phyloP scores from a whole-genome alignment of 148 eudicot species.

The Pouteria glomerata region DNA sequence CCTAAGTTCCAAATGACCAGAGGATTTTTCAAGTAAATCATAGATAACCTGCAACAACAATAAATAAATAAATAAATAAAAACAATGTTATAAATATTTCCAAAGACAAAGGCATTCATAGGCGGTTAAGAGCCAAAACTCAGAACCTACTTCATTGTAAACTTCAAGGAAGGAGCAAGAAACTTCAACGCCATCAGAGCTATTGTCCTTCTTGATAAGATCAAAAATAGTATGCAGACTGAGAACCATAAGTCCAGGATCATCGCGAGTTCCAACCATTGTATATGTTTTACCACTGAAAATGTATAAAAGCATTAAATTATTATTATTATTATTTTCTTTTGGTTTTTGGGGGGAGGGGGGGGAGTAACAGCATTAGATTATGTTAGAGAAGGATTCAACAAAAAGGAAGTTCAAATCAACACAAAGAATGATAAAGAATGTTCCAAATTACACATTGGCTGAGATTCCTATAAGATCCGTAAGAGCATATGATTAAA shows the following conservation, averaged over 20 bases:
- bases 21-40: constrained; percentile 86
- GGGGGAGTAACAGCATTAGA: constrained; percentile 12
- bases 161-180: constrained; percentile 88
- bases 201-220: constrained; percentile 47
- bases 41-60: constrained; percentile 63
- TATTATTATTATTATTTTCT: no score
- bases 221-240: constrained; percentile 72
- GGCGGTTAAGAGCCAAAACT: background rate
- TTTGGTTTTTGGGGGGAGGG: no score
- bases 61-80: no score
- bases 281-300: constrained; percentile 84
- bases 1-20: constrained; percentile 82
- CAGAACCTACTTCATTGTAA: constrained; percentile 68
- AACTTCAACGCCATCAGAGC: constrained; percentile 58
- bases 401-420: background rate
- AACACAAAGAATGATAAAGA: background rate
- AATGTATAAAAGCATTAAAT: constrained; percentile 14
- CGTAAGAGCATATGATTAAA: background rate
- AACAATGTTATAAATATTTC: constrained; percentile 4
- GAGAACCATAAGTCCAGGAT: constrained; percentile 89
- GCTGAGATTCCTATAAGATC: background rate
- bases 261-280: constrained; percentile 72
- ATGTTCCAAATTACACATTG: background rate
- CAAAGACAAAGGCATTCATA: background rate
- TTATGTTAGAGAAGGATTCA: background rate